phyloP scores from a whole-genome alignment of 192 early-diverging fungal species.

The Gamsiella multidivaricata region DNA sequence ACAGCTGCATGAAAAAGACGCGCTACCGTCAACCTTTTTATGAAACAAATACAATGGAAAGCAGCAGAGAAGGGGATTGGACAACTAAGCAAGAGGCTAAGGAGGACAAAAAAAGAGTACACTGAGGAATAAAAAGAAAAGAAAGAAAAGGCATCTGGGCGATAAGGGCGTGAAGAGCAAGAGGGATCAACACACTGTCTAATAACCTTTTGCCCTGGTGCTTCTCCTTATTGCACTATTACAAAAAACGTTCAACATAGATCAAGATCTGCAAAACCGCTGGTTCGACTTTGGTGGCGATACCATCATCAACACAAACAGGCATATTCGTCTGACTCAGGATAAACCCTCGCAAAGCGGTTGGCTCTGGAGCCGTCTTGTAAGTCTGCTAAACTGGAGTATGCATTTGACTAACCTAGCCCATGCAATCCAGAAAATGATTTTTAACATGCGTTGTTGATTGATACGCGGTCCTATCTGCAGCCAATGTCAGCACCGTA shows the following conservation, averaged over 20 bases:
- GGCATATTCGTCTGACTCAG: slow-evolving; percentile 86
- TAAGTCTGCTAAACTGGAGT: slow-evolving; percentile 41
- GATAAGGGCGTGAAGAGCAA: neutral
- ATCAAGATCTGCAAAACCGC: slow-evolving; percentile 82
- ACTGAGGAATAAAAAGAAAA: neutral
- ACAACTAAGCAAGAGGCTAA: neutral
- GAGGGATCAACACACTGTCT: neutral
- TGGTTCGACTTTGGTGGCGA: slow-evolving; percentile 98
- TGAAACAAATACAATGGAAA: too few relatives aligned
- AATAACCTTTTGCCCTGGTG: neutral
- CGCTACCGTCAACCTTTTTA: too few relatives aligned
- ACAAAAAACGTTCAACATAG: slow-evolving; percentile 30
- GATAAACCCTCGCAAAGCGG: slow-evolving; percentile 85
- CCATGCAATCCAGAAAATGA: too few relatives aligned
- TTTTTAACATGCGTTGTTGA: slow-evolving; percentile 10
- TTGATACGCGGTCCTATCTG: slow-evolving; percentile 32
- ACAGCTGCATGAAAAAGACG: too few relatives aligned
- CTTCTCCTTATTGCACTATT: neutral
- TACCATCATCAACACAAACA: slow-evolving; percentile 88
- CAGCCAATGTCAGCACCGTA: slow-evolving; percentile 72
- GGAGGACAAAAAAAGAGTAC: neutral
- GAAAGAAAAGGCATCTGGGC: neutral
- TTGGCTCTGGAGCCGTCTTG: slow-evolving; percentile 80
- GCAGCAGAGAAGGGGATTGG: too few relatives aligned
- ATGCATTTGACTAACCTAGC: neutral